phyloP scores from a whole-genome alignment of 352 stramenopile species.

The Paralagenidium karlingii region DNA sequence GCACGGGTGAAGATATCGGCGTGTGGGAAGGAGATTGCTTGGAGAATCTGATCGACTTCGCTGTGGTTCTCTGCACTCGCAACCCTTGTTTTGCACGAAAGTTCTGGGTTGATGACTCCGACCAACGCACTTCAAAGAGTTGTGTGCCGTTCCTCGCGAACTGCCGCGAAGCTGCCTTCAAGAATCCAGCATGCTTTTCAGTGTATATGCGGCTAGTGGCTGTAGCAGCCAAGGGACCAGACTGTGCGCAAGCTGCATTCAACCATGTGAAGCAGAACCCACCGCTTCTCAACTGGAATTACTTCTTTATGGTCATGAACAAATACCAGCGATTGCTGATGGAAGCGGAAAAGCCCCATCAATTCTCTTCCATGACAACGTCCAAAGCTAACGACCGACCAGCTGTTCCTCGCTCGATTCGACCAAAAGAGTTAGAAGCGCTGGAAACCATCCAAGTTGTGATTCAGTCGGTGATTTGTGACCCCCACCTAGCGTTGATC shows the following conservation, averaged over 20 bases:
- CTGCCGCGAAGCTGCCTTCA: constrained; percentile 58
- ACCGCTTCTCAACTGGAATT: constrained; percentile 62
- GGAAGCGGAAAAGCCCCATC: constrained; percentile 40
- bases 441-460: constrained; percentile 69
- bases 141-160: constrained; percentile 51
- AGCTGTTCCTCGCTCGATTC: constrained; percentile 59
- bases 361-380: constrained; percentile 7
- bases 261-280: constrained; percentile 82
- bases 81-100: constrained; percentile 38
- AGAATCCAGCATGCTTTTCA: constrained; percentile 61
- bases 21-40: constrained; percentile 63
- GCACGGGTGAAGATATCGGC: constrained; percentile 34
- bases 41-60: constrained; percentile 69
- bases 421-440: constrained; percentile 69
- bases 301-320: constrained; percentile 74
- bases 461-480: constrained; percentile 63
- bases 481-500: constrained; percentile 59
- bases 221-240: constrained; percentile 40
- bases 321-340: constrained; percentile 75
- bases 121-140: constrained; percentile 11
- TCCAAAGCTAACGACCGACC: no score
- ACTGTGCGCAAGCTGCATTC: constrained; percentile 66
- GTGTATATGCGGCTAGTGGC: constrained; percentile 66
- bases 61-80: constrained; percentile 38
- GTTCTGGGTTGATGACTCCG: constrained; percentile 43